A percentile compares a stretch with the other conserved stretches of the same genome.
Evolutionary conservation across 768 basidiomycete species (phyloP).

Genomic region (Termitomyces sp.): DNA sequence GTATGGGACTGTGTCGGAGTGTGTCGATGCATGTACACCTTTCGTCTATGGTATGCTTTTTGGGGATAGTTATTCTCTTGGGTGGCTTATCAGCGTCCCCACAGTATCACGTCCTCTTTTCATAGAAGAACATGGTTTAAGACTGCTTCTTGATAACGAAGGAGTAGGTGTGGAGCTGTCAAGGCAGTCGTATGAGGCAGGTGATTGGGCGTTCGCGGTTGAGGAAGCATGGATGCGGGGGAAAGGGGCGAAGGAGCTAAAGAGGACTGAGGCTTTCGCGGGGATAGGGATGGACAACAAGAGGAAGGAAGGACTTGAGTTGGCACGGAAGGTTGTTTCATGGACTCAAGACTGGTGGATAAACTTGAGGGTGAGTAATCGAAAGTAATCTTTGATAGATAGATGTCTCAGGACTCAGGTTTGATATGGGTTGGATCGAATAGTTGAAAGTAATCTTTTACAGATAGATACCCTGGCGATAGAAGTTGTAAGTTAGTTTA

Average conservation of each 20-base stretch:
- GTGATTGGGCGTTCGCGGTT: conserved; percentile 65
- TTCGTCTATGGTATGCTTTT: conserved; percentile 67
- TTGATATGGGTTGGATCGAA: too few species aligned
- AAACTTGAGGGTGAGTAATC: conserved; percentile 2
- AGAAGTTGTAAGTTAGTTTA: not conserved
- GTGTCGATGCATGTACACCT: conserved; percentile 71
- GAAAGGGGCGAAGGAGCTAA: conserved; percentile 39
- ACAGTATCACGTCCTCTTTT: conserved; percentile 76
- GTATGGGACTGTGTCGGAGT: conserved; percentile 80
- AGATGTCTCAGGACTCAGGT: too few species aligned
- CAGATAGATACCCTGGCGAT: not conserved
- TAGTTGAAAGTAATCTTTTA: too few species aligned
- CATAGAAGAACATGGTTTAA: conserved; percentile 77
- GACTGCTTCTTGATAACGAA: conserved; percentile 55
- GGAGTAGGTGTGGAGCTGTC: conserved; percentile 71
- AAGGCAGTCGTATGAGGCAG: conserved; percentile 63
- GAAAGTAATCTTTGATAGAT: not conserved
- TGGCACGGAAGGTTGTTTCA: conserved; percentile 46
- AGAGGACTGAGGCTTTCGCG: conserved; percentile 36
- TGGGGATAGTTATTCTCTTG: not conserved
- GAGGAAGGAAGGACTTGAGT: conserved; percentile 37
- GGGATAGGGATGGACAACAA: conserved; percentile 38
- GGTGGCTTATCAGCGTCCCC: not conserved
- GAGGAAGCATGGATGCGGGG: conserved; percentile 57
- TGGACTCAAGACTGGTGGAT: conserved; percentile 46